Base-by-base conservation (phyloP, 163 green algal species). In the Smithsoniella earleae region DNA sequence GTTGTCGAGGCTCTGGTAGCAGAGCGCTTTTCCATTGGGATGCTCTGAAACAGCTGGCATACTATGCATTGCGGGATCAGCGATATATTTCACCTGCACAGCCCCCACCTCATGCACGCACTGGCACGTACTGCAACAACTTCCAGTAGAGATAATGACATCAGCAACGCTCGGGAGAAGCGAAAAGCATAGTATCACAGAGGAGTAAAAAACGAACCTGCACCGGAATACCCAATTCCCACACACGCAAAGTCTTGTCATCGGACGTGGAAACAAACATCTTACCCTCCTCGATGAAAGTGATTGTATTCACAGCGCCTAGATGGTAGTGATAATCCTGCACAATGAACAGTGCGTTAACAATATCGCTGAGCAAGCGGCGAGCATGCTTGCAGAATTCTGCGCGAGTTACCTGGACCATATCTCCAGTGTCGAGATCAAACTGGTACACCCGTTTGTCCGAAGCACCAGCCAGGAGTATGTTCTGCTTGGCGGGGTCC, bases 401-500 rank as follows among this genome's bases (percentile, higher is more conserved):
- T 49, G 40, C 10, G 13, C 40, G 13, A 22, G 13, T 13, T 49
- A 80, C 85, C 79, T 94, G 88, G 46, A 91, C 85, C 16, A 90
- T 76, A 46, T 96, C 88, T 6, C 94, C 93, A 1, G 85, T 92
- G 77, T 94, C 81, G 36, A 93, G 85, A 81, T 98, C 94, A 72
- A 86, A 97, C 86, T 98, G 90, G 74, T 92, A 88, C 58, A 96
- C 89, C 83, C 96, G 97, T 81, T 98, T 97, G 84, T 99, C 93
- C 3, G 76, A 81, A 66, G 88, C 94, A 22, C 94, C 94, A 6
- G 84, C 89, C 78, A 99, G 82, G 36, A 98, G 76, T 31, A 95
- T 84, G 78, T 97, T 92, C 82, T 96, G 91, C 78, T 95, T 91
- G 79, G 85, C 86, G 40, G 86, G 79, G 64, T 93, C 84, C 0